phyloP scores from a whole-genome alignment of 73 alveolate species.

The Tetrahymena elliotti region DNA sequence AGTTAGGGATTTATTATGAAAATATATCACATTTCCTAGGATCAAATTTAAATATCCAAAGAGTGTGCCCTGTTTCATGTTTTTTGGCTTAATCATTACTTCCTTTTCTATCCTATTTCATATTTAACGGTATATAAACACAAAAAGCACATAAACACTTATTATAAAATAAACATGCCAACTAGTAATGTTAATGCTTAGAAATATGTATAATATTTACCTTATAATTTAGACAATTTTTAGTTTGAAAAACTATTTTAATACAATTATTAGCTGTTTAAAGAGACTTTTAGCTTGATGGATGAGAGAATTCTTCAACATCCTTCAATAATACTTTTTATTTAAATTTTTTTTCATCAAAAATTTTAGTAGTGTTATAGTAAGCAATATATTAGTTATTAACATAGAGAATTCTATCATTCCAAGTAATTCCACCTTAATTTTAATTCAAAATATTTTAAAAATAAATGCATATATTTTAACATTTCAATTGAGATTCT shows the following conservation, averaged over 20 bases:
- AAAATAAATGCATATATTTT: too few species aligned
- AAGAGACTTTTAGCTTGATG: not conserved
- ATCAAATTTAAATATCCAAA: not conserved
- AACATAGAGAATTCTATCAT: not conserved
- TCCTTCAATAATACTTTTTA: not conserved
- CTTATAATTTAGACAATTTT: not conserved
- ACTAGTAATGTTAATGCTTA: too few species aligned
- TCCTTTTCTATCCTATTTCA: not conserved
- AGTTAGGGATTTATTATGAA: not conserved
- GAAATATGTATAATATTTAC: not conserved
- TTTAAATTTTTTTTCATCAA: not conserved
- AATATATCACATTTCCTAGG: not conserved
- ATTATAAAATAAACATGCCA: too few species aligned
- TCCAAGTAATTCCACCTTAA: not conserved
- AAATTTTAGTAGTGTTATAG: not conserved
- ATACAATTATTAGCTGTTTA: not conserved
- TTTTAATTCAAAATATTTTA: too few species aligned
- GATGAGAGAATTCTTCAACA: not conserved
- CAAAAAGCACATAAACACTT: too few species aligned
- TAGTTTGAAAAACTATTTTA: not conserved
- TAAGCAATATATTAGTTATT: not conserved
- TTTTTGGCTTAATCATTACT: not conserved
- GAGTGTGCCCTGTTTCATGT: not conserved
- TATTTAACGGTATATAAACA: not conserved
- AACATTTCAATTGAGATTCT: not conserved